Percentiles rank a stretch among this genome's conserved stretches.
These are phyloP conservation scores for Parsonsia alboflavescens DNA, from an alignment of 257 asterid species.

Conservation along the genomic window DNA sequence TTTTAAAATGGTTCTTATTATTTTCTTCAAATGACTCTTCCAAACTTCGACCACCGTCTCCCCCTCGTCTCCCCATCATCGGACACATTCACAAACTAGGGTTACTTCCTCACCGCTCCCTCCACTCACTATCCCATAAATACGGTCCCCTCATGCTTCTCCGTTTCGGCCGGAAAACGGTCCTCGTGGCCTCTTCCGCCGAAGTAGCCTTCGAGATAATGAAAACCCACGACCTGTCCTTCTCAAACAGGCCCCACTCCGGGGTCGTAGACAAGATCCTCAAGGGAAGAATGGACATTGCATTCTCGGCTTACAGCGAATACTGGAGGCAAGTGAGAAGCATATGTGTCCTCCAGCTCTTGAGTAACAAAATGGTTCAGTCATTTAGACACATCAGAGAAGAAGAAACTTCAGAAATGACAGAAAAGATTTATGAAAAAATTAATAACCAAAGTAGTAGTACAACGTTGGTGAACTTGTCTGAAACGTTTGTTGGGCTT, in stretches of 20 bases:
- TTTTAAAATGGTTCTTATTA: too few species aligned
- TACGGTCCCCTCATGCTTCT: neutral
- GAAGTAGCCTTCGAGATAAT: neutral
- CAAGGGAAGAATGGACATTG: neutral
- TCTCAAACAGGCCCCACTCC: neutral
- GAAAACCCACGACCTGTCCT: neutral
- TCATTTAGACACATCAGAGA: constrained; percentile 25
- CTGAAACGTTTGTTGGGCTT: neutral
- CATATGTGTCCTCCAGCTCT: neutral
- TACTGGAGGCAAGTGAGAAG: constrained; percentile 14
- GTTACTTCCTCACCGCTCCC: neutral
- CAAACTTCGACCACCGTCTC: neutral
- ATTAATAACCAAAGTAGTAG: too few species aligned
- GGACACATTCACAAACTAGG: neutral
- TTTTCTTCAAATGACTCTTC: neutral
- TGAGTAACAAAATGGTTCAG: constrained; percentile 1
- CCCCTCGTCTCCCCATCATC: neutral
- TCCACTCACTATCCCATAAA: neutral
- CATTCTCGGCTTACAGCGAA: constrained; percentile 23
- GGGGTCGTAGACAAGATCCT: neutral
- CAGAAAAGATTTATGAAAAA: neutral
- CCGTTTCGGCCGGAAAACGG: neutral
- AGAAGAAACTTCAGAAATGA: constrained; percentile 11
- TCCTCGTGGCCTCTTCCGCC: neutral
- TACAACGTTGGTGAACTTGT: neutral